Conservation (phyloP, 331 rosid species). For the Quercus phellos region DNA sequence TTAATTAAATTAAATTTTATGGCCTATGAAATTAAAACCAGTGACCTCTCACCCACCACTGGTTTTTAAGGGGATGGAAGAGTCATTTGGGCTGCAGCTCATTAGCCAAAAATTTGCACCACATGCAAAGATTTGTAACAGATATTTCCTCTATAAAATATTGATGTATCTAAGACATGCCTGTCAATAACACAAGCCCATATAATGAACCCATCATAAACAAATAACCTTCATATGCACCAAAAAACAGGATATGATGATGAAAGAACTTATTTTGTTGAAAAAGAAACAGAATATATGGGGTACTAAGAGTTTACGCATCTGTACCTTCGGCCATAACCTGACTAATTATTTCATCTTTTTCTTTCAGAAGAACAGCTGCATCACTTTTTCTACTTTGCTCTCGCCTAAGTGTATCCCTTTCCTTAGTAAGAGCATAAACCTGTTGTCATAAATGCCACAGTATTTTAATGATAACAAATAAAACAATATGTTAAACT, state of each 20-base stretch:
- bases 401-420: conserved; percentile 94
- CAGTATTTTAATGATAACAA: not conserved
- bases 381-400: conserved; percentile 95
- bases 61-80: not conserved
- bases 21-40: not conserved
- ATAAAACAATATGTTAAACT: not conserved
- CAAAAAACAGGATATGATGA: not conserved
- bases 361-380: conserved; percentile 95
- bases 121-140: not conserved
- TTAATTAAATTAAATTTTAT: not conserved
- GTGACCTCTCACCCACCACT: not conserved
- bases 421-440: conserved; percentile 94
- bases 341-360: conserved; percentile 95
- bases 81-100: not conserved
- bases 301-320: not conserved
- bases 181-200: not conserved
- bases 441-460: conserved; percentile 46
- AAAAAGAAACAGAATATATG: not conserved
- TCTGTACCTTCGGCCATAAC: conserved; percentile 98
- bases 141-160: not conserved
- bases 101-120: not conserved
- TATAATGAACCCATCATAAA: not conserved
- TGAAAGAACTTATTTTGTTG: not conserved
- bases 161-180: not conserved
- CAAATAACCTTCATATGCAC: not conserved